Evolutionary conservation across 345 rosid species (phyloP).

Genomic region (Gossypium longicalyx): DNA sequence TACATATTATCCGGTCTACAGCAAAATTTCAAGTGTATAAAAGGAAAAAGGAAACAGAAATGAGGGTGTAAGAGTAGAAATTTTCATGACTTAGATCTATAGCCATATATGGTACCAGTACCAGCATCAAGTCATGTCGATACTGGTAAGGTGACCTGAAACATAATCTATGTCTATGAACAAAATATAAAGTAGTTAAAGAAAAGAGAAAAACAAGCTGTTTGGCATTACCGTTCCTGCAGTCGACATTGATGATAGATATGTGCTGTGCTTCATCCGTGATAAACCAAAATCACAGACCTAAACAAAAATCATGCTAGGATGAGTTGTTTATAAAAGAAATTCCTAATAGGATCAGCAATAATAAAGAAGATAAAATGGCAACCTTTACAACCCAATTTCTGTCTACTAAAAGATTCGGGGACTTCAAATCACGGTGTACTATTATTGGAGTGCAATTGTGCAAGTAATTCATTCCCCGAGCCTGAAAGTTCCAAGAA

Average conservation of each 20-base stretch:
- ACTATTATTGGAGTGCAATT: slow-evolving; percentile 79
- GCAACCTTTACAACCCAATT: slow-evolving; percentile 93
- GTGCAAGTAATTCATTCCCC: slow-evolving; percentile 98
- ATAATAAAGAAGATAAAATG: slow-evolving; percentile 5
- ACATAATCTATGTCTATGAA: background rate
- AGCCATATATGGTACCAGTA: too few species aligned
- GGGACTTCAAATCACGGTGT: slow-evolving; percentile 27
- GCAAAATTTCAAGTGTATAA: background rate
- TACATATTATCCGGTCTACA: background rate
- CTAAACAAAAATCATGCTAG: slow-evolving; percentile 30
- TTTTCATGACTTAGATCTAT: background rate
- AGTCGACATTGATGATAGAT: slow-evolving; percentile 87
- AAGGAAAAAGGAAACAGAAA: background rate
- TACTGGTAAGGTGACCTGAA: background rate
- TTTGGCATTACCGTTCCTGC: slow-evolving; percentile 77
- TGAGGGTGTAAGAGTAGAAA: background rate
- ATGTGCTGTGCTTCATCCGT: slow-evolving; percentile 86
- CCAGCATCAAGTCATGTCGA: background rate
- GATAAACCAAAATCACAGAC: slow-evolving; percentile 95
- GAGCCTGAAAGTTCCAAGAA: slow-evolving; percentile 55
- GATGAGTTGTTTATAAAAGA: slow-evolving; percentile 16
- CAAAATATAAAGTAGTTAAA: background rate
- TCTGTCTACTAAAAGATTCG: slow-evolving; percentile 55
- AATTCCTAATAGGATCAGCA: background rate
- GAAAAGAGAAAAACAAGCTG: slow-evolving; percentile 1